A percentile compares a stretch with the other conserved stretches of the same genome.
These are phyloP conservation scores for Suillus weaverae DNA, from an alignment of 768 basidiomycete genomes.

Conservation along the genomic window DNA sequence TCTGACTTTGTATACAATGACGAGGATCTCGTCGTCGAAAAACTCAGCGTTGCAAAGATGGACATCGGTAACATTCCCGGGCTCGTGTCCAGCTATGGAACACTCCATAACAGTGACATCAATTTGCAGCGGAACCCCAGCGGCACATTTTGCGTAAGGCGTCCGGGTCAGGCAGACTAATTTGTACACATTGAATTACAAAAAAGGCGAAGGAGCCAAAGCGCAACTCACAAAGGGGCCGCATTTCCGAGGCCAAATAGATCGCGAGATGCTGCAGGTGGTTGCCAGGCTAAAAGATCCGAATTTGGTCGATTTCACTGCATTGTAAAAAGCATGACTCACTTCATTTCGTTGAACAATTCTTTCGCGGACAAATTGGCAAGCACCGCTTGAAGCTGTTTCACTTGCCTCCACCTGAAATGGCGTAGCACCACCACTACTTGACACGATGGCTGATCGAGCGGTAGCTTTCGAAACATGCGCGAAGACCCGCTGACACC, in stretches of 20 bases:
- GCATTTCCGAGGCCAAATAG: conserved; percentile 42
- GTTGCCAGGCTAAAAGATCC: conserved; percentile 39
- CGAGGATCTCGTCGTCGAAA: conserved; percentile 72
- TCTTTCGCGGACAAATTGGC: conserved; percentile 53
- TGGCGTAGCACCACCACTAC: conserved; percentile 30
- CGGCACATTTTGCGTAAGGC: conserved; percentile 45
- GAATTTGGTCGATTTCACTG: conserved; percentile 28
- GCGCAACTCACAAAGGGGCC: conserved; percentile 46
- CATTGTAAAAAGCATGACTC: conserved; percentile 27
- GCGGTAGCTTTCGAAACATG: conserved; percentile 62
- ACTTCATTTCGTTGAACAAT: conserved; percentile 55
- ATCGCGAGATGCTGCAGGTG: conserved; percentile 55
- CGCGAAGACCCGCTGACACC: conserved; percentile 62
- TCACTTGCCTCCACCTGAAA: conserved; percentile 34
- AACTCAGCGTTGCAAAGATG: conserved; percentile 70
- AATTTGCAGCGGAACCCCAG: conserved; percentile 41
- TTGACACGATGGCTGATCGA: conserved; percentile 52
- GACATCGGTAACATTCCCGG: conserved; percentile 34
- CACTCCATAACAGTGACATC: conserved; percentile 54
- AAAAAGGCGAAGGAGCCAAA: conserved; percentile 21
- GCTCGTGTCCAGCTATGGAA: conserved; percentile 35
- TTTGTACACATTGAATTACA: conserved; percentile 35
- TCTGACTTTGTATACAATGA: conserved; percentile 60
- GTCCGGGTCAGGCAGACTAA: conserved; percentile 60
- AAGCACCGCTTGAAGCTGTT: conserved; percentile 29